These are phyloP conservation scores for Prunus yedoensis DNA, from an alignment of 331 rosid species.

Conservation along the genomic window DNA sequence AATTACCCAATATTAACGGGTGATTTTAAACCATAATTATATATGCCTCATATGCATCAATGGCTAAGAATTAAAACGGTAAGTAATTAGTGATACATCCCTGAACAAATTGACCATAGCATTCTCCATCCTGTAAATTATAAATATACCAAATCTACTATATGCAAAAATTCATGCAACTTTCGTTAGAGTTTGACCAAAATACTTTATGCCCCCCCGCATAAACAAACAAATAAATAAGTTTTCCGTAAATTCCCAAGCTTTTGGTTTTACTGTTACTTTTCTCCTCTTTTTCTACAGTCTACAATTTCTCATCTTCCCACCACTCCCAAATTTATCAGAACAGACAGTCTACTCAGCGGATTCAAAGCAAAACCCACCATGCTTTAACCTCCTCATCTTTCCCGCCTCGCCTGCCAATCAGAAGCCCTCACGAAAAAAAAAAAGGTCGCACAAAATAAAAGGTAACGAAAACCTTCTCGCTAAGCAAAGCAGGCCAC, in stretches of 20 bases:
- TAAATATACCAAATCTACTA: too few relatives aligned
- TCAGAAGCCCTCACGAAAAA: background rate
- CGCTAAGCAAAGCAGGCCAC: conserved; percentile 14
- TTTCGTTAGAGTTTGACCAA: background rate
- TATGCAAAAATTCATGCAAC: background rate
- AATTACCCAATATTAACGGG: too few relatives aligned
- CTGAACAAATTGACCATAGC: too few relatives aligned
- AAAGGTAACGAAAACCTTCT: background rate
- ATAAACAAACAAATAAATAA: background rate
- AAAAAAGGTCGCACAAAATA: background rate
- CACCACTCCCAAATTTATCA: background rate
- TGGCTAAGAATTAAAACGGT: too few relatives aligned
- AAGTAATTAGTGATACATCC: too few relatives aligned
- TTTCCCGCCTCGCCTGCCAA: conserved; percentile 13
- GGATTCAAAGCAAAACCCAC: background rate
- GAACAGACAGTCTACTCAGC: background rate
- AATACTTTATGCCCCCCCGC: background rate
- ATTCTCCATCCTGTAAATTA: too few relatives aligned
- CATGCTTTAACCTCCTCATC: background rate
- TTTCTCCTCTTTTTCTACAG: background rate
- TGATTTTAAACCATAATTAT: too few relatives aligned
- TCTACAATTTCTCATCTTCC: background rate
- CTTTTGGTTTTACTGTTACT: background rate
- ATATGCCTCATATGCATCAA: too few relatives aligned
- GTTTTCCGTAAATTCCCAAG: background rate